A percentile compares a stretch with the other conserved stretches of the same genome.
Conservation (phyloP, 2,329 filamentous ascomycete genomes). For the Calonectria crousiana region DNA sequence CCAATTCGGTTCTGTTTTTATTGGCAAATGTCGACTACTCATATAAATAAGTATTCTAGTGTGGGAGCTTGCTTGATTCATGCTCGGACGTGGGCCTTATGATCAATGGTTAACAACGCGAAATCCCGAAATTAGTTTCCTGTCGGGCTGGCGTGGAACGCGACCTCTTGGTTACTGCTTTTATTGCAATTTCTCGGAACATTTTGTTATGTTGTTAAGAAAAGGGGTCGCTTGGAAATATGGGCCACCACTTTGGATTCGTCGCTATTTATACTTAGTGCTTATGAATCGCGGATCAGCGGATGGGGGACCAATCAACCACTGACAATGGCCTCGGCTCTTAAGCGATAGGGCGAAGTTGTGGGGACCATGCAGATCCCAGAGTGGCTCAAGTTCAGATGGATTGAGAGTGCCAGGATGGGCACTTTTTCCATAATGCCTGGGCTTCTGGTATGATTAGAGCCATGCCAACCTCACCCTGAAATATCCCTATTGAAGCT, state of each 20-base stretch:
- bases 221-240: neutral
- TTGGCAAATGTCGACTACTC: neutral
- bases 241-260: neutral
- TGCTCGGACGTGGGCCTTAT: neutral
- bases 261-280: neutral
- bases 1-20: neutral
- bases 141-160: neutral
- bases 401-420: neutral
- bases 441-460: neutral
- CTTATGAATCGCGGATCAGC: neutral
- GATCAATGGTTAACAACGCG: neutral
- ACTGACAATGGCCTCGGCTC: neutral
- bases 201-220: neutral
- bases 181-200: neutral
- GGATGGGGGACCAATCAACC: neutral
- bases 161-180: neutral
- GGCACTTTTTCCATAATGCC: neutral
- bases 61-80: neutral
- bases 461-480: neutral
- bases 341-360: neutral
- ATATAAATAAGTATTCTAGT: too few relatives aligned
- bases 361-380: neutral
- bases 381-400: neutral
- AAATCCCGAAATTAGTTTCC: neutral
- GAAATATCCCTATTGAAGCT: neutral